A percentile compares a stretch with the other conserved stretches of the same genome.
phyloP scores from a whole-genome alignment of 129 eudicot species.

The Centaurea solstitialis region DNA sequence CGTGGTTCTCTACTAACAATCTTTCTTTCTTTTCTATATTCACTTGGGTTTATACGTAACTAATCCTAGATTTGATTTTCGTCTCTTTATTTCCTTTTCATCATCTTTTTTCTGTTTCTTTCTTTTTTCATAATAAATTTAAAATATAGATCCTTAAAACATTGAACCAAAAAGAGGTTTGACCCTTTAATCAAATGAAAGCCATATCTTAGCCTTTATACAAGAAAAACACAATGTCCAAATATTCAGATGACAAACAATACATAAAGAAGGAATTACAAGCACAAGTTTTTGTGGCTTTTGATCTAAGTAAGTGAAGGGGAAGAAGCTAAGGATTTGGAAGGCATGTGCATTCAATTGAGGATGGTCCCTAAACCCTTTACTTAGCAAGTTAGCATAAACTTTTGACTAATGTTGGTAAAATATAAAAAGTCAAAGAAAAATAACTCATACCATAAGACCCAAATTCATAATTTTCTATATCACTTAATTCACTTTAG shows the following conservation, averaged over 20 bases:
- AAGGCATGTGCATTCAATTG: too few relatives aligned
- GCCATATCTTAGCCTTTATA: not conserved
- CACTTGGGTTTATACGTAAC: not conserved
- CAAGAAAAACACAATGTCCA: not conserved
- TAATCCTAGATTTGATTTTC: not conserved
- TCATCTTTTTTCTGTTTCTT: too few relatives aligned
- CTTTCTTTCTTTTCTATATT: not conserved
- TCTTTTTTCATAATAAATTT: too few relatives aligned
- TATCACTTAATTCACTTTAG: not conserved
- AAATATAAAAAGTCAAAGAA: not conserved
- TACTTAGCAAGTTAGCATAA: too few relatives aligned
- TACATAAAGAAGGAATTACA: not conserved
- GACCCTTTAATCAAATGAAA: not conserved
- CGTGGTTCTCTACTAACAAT: not conserved
- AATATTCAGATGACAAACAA: not conserved
- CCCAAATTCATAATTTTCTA: not conserved
- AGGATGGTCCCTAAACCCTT: too few relatives aligned
- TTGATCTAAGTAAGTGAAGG: not conserved
- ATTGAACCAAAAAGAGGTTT: not conserved
- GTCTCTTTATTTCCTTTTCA: not conserved
- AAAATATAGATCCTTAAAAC: not conserved
- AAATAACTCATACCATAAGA: not conserved
- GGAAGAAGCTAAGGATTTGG: too few relatives aligned
- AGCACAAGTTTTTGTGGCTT: not conserved
- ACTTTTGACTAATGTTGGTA: too few relatives aligned